Percentiles rank a stretch among this genome's conserved stretches.
These are phyloP conservation scores for Emmonsia crescens DNA, from an alignment of 2,329 filamentous ascomycete genomes.

Conservation along the genomic window DNA sequence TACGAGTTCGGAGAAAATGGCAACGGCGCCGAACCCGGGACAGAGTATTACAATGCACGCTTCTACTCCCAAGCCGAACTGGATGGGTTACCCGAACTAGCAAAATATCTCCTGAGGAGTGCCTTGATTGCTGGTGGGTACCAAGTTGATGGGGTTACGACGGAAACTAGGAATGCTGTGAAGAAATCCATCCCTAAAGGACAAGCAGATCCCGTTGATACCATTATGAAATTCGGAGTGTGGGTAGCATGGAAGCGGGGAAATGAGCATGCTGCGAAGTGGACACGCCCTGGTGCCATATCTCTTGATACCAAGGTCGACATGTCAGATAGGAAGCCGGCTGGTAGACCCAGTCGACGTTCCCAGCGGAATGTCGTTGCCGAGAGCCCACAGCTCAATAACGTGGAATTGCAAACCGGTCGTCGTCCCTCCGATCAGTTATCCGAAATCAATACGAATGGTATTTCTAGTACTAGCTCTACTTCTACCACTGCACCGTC, in stretches of 20 bases:
- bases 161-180: slow-evolving; percentile 49
- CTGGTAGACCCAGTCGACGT: slow-evolving; percentile 44
- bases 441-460: slow-evolving; percentile 11
- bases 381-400: slow-evolving; percentile 25
- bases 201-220: slow-evolving; percentile 49
- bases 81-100: slow-evolving; percentile 48
- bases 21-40: slow-evolving; percentile 40
- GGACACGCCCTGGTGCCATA: slow-evolving; percentile 49
- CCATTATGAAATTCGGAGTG: slow-evolving; percentile 50
- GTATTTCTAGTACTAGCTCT: slow-evolving; percentile 10
- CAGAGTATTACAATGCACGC: slow-evolving; percentile 46
- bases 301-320: slow-evolving; percentile 40
- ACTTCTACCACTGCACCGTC: slow-evolving; percentile 15
- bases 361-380: slow-evolving; percentile 43
- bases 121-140: slow-evolving; percentile 51
- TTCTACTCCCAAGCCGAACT: slow-evolving; percentile 55
- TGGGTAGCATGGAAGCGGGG: slow-evolving; percentile 60
- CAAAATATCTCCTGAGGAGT: slow-evolving; percentile 52
- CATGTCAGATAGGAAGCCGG: slow-evolving; percentile 44
- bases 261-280: slow-evolving; percentile 50
- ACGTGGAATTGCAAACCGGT: slow-evolving; percentile 27
- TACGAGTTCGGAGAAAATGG: slow-evolving; percentile 47
- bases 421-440: slow-evolving; percentile 24
- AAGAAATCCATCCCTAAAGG: slow-evolving; percentile 53
- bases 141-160: slow-evolving; percentile 48